Base-by-base conservation (phyloP, 2,329 filamentous ascomycete genomes). In the Aspergillus alliaceus region DNA sequence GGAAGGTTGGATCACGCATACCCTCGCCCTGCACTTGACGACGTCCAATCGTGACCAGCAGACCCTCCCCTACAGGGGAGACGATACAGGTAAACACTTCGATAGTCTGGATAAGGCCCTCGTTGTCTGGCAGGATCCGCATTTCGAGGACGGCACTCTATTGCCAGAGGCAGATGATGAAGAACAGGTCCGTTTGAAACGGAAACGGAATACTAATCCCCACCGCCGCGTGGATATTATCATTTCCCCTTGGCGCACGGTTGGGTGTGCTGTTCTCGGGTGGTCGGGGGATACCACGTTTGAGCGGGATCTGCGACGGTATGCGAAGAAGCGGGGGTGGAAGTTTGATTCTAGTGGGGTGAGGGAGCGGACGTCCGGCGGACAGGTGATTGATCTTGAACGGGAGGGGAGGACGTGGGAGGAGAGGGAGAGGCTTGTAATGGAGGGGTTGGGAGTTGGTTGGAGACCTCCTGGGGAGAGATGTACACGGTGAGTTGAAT, bases 311-410 rank as follows among this genome's bases (percentile, higher is more conserved):
- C 72, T 98, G 53, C 80, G 93, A 39, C 79, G 88, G 32, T 96
- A 93, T 74, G 91, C 88, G 59, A 93, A 90, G 72, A 82, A 86
- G 35, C 87, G 84, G 66, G 80, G 80, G 0, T 88, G 91, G 81
- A 96, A 95, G 72, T 98, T 98, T 69, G 93, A 97, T 70, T 95
- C 90, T 61, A 96, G 90, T 67, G 95, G 95, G 0, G 84, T 96
- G 11, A 82, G 92, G 44, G 86, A 86, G 66, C 80, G 87, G 8
- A 69, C 55, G 8, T 85, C 86, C 53, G 90, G 90, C 1, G 75
- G 76, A 3, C 87, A 87, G 79, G 84, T 93, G 0, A 67, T 87
- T n/a, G 87, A 95, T 71, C 66, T 95, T 12, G 82, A 89, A 78
- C 69, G 82, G 32, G 72, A 71, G 14, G 75, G 82, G 61, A 62